A percentile compares a stretch with the other conserved stretches of the same genome.
phyloP scores from a whole-genome alignment of 2,329 filamentous ascomycete genomes.

The Fusarium begoniae region DNA sequence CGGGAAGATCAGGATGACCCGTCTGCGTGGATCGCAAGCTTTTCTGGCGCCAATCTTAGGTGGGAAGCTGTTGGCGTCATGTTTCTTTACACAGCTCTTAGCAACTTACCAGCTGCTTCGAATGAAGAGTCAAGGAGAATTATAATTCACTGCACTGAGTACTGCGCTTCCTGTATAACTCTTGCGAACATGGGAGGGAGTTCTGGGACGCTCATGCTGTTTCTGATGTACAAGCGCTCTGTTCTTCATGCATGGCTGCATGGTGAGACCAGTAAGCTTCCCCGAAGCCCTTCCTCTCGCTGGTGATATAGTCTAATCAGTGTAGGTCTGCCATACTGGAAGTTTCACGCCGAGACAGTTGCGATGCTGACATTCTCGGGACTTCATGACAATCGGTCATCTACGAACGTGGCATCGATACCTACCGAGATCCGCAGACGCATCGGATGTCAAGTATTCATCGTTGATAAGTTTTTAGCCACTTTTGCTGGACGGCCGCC shows the following conservation, averaged over 20 bases:
- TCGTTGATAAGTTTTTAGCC: background rate
- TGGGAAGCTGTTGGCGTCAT: background rate
- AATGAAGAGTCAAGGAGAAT: background rate
- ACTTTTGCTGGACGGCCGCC: background rate
- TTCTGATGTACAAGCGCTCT: background rate
- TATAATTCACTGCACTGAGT: background rate
- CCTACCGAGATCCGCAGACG: background rate
- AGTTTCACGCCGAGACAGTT: background rate
- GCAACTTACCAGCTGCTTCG: background rate
- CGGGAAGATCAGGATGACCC: background rate
- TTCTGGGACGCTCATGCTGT: background rate
- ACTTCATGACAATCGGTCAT: background rate
- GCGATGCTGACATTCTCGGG: background rate
- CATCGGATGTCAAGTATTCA: background rate
- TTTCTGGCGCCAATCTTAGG: background rate
- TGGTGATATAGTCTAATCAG: background rate
- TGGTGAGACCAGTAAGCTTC: background rate
- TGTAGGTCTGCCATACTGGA: background rate
- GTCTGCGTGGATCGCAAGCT: background rate
- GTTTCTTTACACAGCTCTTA: background rate
- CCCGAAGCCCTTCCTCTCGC: rapidly evolving
- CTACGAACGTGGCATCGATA: background rate
- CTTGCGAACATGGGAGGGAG: background rate
- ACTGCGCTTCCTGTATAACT: background rate
- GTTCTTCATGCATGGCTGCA: background rate